Evolutionary conservation across 306 rosid genomes (phyloP).

Genomic region (Glycine latifolia): DNA sequence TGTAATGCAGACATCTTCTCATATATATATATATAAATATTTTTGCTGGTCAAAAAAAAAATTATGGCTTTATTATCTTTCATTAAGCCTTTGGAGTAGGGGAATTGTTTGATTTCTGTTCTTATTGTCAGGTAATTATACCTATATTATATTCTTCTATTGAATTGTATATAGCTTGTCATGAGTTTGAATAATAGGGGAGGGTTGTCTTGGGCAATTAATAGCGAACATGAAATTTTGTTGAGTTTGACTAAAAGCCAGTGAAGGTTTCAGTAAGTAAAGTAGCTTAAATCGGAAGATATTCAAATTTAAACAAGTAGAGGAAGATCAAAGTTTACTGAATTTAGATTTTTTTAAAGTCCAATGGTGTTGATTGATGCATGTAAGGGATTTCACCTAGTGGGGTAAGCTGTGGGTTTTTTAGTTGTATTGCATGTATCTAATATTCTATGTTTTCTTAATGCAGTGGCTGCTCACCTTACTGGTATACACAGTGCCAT

Average conservation of each 20-base stretch:
- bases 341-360: constrained; percentile 21
- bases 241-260: neutral
- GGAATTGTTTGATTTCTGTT: too few relatives aligned
- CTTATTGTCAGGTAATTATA: neutral
- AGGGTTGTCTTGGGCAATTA: constrained; percentile 8
- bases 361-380: constrained; percentile 15
- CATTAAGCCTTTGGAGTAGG: constrained; percentile 15
- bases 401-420: constrained; percentile 2
- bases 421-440: neutral
- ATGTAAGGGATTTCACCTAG: neutral
- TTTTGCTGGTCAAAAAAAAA: too few relatives aligned
- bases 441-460: constrained; percentile 19
- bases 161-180: constrained; percentile 23
- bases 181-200: constrained; percentile 10
- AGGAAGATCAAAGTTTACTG: neutral
- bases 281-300: constrained; percentile 6
- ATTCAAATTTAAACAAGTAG: constrained; percentile 5
- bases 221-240: neutral
- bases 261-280: constrained; percentile 19
- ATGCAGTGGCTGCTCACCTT: constrained; percentile 97
- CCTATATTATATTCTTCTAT: constrained; percentile 37
- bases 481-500: constrained; percentile 96
- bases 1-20: too few relatives aligned
- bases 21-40: too few relatives aligned
- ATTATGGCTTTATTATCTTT: neutral